Evolutionary conservation across 768 basidiomycete genomes (phyloP).

Genomic region (Lactifluus subvellereus): DNA sequence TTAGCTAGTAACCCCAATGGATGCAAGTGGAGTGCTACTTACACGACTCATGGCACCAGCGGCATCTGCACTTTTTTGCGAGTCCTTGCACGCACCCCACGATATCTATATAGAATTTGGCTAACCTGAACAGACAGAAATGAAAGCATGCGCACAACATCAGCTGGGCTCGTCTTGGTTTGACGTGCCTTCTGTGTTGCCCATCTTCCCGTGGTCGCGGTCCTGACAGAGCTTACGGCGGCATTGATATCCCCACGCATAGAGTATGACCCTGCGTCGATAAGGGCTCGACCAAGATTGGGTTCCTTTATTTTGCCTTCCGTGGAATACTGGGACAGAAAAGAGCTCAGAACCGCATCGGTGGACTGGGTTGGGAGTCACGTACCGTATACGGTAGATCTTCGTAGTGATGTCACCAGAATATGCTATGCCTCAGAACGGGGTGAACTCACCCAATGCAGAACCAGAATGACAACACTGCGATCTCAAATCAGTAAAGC

Average conservation of each 20-base stretch:
- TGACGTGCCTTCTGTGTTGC: conserved; percentile 54
- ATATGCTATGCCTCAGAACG: neutral
- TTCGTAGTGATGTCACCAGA: conserved; percentile 12
- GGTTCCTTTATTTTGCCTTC: conserved; percentile 96
- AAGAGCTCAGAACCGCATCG: neutral
- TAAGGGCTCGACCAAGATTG: conserved; percentile 76
- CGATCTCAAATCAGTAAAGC: conserved; percentile 13
- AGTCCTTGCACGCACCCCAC: conserved; percentile 81
- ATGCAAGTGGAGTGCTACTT: conserved; percentile 28
- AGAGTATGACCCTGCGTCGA: conserved; percentile 75
- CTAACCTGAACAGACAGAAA: neutral
- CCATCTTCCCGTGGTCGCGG: conserved; percentile 56
- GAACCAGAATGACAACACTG: conserved; percentile 47
- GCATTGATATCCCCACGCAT: conserved; percentile 75
- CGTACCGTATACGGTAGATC: conserved; percentile 36
- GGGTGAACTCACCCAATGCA: conserved; percentile 33
- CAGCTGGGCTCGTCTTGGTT: conserved; percentile 76
- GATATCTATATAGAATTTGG: conserved; percentile 51
- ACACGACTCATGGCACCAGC: conserved; percentile 81
- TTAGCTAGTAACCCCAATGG: neutral
- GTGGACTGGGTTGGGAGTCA: neutral
- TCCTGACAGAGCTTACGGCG: conserved; percentile 65
- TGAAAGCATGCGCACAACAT: conserved; percentile 57
- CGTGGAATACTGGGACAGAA: conserved; percentile 68
- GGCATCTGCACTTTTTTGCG: conserved; percentile 79